phyloP scores from a whole-genome alignment of 2,329 filamentous ascomycete species.

The Aspergillus fischeri region DNA sequence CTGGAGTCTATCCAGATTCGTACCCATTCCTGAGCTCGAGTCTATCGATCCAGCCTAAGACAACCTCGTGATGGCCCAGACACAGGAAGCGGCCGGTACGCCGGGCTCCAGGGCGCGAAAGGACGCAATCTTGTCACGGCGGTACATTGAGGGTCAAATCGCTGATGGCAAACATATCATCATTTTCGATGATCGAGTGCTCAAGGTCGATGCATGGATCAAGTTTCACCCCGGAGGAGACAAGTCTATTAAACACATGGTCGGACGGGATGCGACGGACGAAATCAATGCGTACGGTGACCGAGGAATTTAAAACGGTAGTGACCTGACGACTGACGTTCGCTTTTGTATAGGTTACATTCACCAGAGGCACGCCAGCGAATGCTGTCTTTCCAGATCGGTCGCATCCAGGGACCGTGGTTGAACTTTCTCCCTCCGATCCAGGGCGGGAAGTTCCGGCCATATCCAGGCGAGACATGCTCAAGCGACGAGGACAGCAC shows the following conservation, averaged over 20 bases:
- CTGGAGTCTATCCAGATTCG: not conserved
- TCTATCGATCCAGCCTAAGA: slow-evolving; percentile 1
- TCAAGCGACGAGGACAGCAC: slow-evolving; percentile 43
- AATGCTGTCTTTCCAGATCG: slow-evolving; percentile 82
- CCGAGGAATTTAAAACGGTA: slow-evolving; percentile 5
- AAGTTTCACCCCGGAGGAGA: slow-evolving; percentile 88
- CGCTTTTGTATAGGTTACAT: slow-evolving; percentile 61
- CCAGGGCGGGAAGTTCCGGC: slow-evolving; percentile 76
- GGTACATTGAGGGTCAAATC: slow-evolving; percentile 75
- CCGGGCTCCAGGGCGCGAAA: slow-evolving; percentile 32
- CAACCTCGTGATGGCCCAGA: slow-evolving; percentile 4
- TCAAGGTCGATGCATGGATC: slow-evolving; percentile 86
- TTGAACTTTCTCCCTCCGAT: slow-evolving; percentile 85
- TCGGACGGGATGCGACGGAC: slow-evolving; percentile 89
- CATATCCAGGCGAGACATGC: slow-evolving; percentile 45
- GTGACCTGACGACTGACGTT: slow-evolving; percentile 10
- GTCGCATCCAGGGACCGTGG: slow-evolving; percentile 76
- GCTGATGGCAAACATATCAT: slow-evolving; percentile 75
- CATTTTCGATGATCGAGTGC: slow-evolving; percentile 73
- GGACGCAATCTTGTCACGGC: slow-evolving; percentile 52
- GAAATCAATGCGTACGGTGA: slow-evolving; percentile 78
- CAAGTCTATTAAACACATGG: slow-evolving; percentile 87
- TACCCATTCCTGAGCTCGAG: not conserved
- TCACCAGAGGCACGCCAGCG: slow-evolving; percentile 68
- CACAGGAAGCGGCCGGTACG: slow-evolving; percentile 2